These are phyloP conservation scores for Rhodotorula mucilaginosa DNA, from an alignment of 1,284 basidiomycete genomes.

Conservation along the genomic window DNA sequence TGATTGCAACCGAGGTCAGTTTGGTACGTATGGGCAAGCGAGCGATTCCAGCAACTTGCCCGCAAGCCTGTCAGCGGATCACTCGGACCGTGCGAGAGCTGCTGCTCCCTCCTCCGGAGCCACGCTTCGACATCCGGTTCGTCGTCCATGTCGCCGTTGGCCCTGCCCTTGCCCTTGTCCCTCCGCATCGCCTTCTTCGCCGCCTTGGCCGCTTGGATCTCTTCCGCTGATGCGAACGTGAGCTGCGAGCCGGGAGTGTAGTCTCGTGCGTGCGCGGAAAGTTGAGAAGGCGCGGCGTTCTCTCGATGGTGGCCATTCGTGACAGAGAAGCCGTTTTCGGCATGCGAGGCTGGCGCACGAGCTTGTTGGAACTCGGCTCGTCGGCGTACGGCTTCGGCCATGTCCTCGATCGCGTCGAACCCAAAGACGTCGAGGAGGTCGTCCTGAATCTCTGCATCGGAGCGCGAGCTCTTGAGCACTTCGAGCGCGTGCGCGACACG, in stretches of 20 bases:
- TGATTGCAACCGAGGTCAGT: conserved; percentile 7
- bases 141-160: conserved; percentile 7
- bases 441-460: conserved; percentile 69
- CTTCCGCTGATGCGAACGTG: conserved; percentile 45
- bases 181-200: conserved; percentile 27
- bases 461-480: conserved; percentile 18
- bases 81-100: conserved; percentile 55
- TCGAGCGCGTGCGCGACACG: conserved; percentile 14
- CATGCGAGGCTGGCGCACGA: not conserved
- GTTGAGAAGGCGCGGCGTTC: not conserved
- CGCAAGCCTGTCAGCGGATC: conserved; percentile 43
- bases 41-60: conserved; percentile 36
- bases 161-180: conserved; percentile 21
- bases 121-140: conserved; percentile 35
- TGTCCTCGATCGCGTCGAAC: conserved; percentile 71
- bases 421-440: conserved; percentile 81
- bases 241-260: conserved; percentile 48
- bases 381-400: conserved; percentile 48
- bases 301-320: not conserved
- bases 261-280: conserved; percentile 26
- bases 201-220: conserved; percentile 44
- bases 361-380: conserved; percentile 35
- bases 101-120: conserved; percentile 31
- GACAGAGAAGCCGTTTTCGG: not conserved
- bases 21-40: too few relatives aligned